These are phyloP conservation scores for Chionographis japonica DNA, from an alignment of 106 monocot genomes.

Conservation along the genomic window DNA sequence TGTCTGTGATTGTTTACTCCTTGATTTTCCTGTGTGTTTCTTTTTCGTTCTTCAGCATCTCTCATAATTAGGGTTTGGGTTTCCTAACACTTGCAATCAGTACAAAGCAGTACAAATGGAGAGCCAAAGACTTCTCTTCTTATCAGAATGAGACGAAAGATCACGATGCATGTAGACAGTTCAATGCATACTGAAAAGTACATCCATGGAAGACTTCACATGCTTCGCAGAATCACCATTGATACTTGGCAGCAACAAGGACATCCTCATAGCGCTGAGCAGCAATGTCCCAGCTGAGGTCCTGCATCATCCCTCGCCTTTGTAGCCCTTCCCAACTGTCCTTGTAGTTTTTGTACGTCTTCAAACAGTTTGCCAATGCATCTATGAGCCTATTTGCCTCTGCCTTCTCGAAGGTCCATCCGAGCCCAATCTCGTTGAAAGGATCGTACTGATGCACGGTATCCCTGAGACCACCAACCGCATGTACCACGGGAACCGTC, in stretches of 20 bases:
- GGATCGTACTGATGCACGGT: slow-evolving; percentile 78
- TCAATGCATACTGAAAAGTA: too few relatives aligned
- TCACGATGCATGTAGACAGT: too few relatives aligned
- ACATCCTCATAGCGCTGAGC: slow-evolving; percentile 81
- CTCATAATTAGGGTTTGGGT: too few relatives aligned
- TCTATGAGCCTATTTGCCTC: slow-evolving; percentile 48
- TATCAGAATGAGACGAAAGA: too few relatives aligned
- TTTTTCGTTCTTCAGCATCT: too few relatives aligned
- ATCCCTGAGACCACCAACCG: slow-evolving; percentile 79
- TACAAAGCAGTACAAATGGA: too few relatives aligned
- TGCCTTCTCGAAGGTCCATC: slow-evolving; percentile 82
- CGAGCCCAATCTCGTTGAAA: slow-evolving; percentile 45
- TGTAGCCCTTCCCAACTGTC: slow-evolving; percentile 85
- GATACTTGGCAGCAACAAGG: slow-evolving; percentile 85
- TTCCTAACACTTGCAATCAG: too few relatives aligned
- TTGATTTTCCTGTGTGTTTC: too few relatives aligned
- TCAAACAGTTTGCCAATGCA: slow-evolving; percentile 60
- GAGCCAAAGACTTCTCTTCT: too few relatives aligned
- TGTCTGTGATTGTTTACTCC: too few relatives aligned
- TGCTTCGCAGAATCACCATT: slow-evolving; percentile 53
- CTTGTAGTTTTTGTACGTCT: slow-evolving; percentile 76
- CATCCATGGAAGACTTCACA: background rate
- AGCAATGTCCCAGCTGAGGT: slow-evolving; percentile 86
- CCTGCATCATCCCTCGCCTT: slow-evolving; percentile 73
- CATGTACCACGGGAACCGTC: slow-evolving; percentile 88